Conservation (phyloP, 2,329 filamentous ascomycete genomes). For the Escovopsis sp. region DNA sequence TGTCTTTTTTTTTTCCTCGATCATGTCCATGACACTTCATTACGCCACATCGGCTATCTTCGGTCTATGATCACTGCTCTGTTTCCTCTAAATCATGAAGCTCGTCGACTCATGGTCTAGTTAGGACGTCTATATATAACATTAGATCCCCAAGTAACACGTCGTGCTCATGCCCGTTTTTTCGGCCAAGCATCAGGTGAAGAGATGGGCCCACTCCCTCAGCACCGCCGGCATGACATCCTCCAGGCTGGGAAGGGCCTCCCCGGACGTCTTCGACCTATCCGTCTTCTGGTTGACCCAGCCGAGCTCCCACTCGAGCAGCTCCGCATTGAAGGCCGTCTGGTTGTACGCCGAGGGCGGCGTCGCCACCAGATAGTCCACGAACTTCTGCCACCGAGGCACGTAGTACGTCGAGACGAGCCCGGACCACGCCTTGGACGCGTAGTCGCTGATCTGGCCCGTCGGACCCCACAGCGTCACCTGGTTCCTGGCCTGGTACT, state of each 20-base stretch:
- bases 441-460: slow-evolving; percentile 33
- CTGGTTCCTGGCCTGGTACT: slow-evolving; percentile 33
- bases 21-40: no score
- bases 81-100: no score
- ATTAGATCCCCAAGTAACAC: no score
- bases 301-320: slow-evolving; percentile 1
- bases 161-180: no score
- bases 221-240: neutral
- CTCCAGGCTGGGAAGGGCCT: neutral
- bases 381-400: slow-evolving; percentile 29
- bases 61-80: no score
- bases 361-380: slow-evolving; percentile 19
- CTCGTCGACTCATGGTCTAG: no score
- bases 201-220: neutral
- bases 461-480: slow-evolving; percentile 33
- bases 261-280: neutral
- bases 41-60: no score
- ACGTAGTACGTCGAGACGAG: slow-evolving; percentile 30
- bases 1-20: no score
- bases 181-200: neutral
- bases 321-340: slow-evolving; percentile 4
- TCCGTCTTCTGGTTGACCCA: neutral
- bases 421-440: slow-evolving; percentile 32
- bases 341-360: slow-evolving; percentile 4
- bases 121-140: neutral